phyloP scores from a whole-genome alignment of 1,139 yeast genomes.

The Suhomyces choctaworum region DNA sequence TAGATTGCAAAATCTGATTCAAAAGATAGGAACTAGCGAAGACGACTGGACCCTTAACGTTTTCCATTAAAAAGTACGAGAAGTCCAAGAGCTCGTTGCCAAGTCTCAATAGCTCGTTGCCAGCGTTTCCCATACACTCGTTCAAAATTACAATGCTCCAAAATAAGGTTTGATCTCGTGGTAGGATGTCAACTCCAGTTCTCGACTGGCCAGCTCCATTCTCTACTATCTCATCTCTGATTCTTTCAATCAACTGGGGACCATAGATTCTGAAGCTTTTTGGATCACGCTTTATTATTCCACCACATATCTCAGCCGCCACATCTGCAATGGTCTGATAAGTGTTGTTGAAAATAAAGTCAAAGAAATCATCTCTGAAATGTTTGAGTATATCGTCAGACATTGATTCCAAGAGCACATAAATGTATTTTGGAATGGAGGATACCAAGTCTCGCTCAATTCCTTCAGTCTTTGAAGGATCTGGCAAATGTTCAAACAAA shows the following conservation, averaged over 20 bases:
- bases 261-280: slow-evolving; percentile 45
- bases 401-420: slow-evolving; percentile 67
- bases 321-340: slow-evolving; percentile 67
- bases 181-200: slow-evolving; percentile 65
- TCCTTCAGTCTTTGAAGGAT: slow-evolving; percentile 48
- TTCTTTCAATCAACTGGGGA: slow-evolving; percentile 48
- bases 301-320: slow-evolving; percentile 69
- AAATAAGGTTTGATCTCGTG: slow-evolving; percentile 74
- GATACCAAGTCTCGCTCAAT: slow-evolving; percentile 56
- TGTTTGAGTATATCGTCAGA: slow-evolving; percentile 61
- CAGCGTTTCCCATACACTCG: slow-evolving; percentile 73
- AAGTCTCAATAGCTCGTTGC: slow-evolving; percentile 46
- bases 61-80: slow-evolving; percentile 51
- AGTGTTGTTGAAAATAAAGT: slow-evolving; percentile 60
- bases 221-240: slow-evolving; percentile 70
- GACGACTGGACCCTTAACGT: slow-evolving; percentile 66
- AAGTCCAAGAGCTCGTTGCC: slow-evolving; percentile 51
- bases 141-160: slow-evolving; percentile 73
- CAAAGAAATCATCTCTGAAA: slow-evolving; percentile 53
- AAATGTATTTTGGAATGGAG: slow-evolving; percentile 62
- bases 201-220: slow-evolving; percentile 83
- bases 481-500: slow-evolving; percentile 77
- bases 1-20: slow-evolving; percentile 65
- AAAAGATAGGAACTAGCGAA: slow-evolving; percentile 54
- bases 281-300: slow-evolving; percentile 65